phyloP scores from a whole-genome alignment of 257 asterid genomes.

The Thymus mandschuricus region DNA sequence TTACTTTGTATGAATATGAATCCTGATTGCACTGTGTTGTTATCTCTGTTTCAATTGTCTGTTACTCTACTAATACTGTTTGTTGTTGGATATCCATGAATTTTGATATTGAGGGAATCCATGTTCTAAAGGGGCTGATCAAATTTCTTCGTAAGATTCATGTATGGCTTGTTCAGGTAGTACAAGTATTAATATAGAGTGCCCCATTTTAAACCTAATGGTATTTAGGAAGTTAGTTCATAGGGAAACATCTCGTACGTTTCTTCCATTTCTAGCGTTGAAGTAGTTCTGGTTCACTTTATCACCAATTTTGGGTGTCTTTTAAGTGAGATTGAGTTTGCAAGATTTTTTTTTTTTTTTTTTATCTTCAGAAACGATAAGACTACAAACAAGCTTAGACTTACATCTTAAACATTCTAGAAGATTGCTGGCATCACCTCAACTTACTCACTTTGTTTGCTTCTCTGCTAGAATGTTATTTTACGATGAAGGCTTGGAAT shows the following conservation, averaged over 20 bases:
- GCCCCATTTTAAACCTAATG: not conserved
- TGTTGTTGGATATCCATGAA: conserved; percentile 2
- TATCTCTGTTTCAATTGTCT: not conserved
- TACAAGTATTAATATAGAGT: not conserved
- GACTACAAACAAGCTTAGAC: not conserved
- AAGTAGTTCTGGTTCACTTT: not conserved
- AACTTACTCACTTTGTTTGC: conserved; percentile 24
- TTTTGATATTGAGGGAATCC: not conserved
- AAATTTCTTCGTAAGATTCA: not conserved
- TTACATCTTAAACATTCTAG: conserved; percentile 4
- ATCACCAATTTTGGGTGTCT: not conserved
- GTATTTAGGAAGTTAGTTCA: not conserved
- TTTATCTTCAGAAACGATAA: not conserved
- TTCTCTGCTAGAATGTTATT: conserved; percentile 68
- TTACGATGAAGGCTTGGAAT: conserved; percentile 92
- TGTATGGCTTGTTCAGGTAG: not conserved
- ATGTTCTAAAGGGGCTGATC: conserved; percentile 1
- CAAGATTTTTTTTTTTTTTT: conserved; percentile 7
- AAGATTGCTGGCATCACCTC: not conserved
- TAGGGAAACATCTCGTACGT: not conserved
- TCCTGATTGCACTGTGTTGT: conserved; percentile 11
- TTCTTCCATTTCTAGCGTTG: conserved; percentile 9
- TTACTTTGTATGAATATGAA: not conserved
- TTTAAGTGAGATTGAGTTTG: not conserved
- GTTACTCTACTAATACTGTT: not conserved